Base-by-base conservation (phyloP, 2,329 filamentous ascomycete species). In the Phialophora tarda region DNA sequence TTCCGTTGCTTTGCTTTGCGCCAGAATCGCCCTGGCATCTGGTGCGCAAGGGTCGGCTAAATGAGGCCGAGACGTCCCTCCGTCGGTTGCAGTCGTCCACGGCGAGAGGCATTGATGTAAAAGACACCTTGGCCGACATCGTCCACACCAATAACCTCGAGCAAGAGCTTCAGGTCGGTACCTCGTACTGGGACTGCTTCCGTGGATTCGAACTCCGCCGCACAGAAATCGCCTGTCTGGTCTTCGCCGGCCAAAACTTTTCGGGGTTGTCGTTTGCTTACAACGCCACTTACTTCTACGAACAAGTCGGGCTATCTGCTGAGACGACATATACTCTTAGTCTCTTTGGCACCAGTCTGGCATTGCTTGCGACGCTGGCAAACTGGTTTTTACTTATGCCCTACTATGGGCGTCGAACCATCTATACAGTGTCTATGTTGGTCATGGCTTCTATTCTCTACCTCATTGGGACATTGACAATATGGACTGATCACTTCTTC, bases 261-360 rank as follows among this genome's bases (percentile, higher is more conserved):
- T 77, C 75, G 11, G 77, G 76, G 17, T 70, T 73, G 3, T 69
- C 73, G 4, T 75, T 81, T 59, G 76, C 66, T 2, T 78, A 77
- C 59, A 75, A 75, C 30, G 75, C 77, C 0, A 74, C 76, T 1
- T 77, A 78, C 38, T 82, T 81, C 74, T 80, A 77, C 70, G 71
- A 74, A 26, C 77, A 78, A 59, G 79, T 80, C 21, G 80, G 80
- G 5, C 74, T 81, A 21, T 59, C 69, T n/a, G 59, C 66, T 1
- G 64, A 60, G 8, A 71, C 73, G 8, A 74, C 79, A 0, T 82
- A 80, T 72, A 72, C 75, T 26, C 68, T 81, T 1, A 75, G 77
- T 1, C 69, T 81, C 6, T 87, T 88, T 62, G 83, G 88, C 74
- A 88, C 89, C 68, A 86, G 82, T 59, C 86, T 90, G 72, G 83